A percentile compares a stretch with the other conserved stretches of the same genome.
Evolutionary conservation across 2,329 filamentous ascomycete species (phyloP).

Genomic region (Microsporum ferrugineum): DNA sequence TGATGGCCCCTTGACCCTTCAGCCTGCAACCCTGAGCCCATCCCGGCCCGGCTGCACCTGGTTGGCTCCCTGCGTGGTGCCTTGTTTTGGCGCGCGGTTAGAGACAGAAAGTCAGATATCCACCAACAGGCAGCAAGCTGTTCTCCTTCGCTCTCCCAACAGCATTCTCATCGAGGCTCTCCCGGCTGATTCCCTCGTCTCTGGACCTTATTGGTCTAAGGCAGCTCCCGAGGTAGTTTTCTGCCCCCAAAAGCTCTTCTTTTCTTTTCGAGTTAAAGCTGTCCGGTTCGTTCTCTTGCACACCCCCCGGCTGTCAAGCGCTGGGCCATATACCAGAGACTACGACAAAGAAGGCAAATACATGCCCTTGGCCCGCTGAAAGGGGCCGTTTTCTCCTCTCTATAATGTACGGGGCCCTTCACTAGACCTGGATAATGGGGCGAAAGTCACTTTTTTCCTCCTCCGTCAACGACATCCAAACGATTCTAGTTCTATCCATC

Average conservation of each 20-base stretch:
- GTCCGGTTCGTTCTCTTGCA: not conserved
- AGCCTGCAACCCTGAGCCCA: not conserved
- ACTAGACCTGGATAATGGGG: slow-evolving; percentile 1
- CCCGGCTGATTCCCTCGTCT: not conserved
- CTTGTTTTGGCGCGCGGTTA: not conserved
- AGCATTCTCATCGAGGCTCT: not conserved
- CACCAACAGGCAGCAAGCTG: not conserved
- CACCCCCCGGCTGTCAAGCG: not conserved
- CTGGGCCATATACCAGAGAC: slow-evolving; percentile 1
- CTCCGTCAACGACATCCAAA: not conserved
- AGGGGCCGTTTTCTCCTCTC: not conserved
- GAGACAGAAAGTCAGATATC: slow-evolving; percentile 5
- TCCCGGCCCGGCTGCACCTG: not conserved
- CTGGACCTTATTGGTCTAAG: not conserved
- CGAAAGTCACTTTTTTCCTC: not conserved
- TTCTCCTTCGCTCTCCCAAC: not conserved
- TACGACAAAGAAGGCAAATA: slow-evolving; percentile 4
- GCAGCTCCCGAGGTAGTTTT: not conserved
- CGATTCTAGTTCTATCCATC: not conserved
- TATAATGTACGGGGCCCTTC: not conserved
- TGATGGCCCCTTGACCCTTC: not conserved
- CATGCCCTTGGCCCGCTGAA: not conserved
- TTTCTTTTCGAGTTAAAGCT: not conserved
- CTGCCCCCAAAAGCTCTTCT: not conserved
- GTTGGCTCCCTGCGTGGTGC: not conserved